Evolutionary conservation across 345 rosid species (phyloP).

Genomic region (Barbarea vulgaris): DNA sequence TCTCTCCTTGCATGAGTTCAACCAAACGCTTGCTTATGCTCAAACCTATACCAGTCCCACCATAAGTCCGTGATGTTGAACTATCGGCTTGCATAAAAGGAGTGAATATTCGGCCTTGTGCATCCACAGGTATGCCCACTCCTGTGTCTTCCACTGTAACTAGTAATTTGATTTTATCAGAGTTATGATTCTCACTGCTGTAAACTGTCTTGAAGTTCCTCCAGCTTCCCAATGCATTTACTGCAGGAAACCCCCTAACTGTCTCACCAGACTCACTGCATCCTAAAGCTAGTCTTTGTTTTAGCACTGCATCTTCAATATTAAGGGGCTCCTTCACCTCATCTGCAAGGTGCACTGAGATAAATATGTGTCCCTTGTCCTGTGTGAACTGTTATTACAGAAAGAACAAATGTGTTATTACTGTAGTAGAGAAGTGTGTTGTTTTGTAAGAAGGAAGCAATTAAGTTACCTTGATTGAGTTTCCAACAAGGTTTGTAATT

Average conservation of each 20-base stretch:
- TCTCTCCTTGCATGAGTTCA: conserved; percentile 93
- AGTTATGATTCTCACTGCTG: conserved; percentile 37
- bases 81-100: conserved; percentile 99
- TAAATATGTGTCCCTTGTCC: conserved; percentile 80
- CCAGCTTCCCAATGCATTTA: conserved; percentile 88
- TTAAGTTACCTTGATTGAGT: conserved; percentile 82
- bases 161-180: conserved; percentile 55
- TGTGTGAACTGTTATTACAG: conserved; percentile 69
- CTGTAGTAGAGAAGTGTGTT: not conserved
- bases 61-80: conserved; percentile 93
- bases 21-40: conserved; percentile 91
- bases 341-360: conserved; percentile 77
- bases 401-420: conserved; percentile 8
- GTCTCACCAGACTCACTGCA: conserved; percentile 41
- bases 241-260: conserved; percentile 79
- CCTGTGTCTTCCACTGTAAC: conserved; percentile 97
- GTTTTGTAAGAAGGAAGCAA: conserved; percentile 4
- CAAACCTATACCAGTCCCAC: conserved; percentile 96
- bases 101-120: conserved; percentile 79
- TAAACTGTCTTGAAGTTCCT: conserved; percentile 51
- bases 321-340: conserved; percentile 52
- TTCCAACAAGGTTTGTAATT: conserved; percentile 91
- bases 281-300: conserved; percentile 51
- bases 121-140: conserved; percentile 78
- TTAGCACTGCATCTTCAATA: conserved; percentile 57